Base-by-base conservation (phyloP, 1,139 yeast genomes). In the Saccharomyces uvarum region DNA sequence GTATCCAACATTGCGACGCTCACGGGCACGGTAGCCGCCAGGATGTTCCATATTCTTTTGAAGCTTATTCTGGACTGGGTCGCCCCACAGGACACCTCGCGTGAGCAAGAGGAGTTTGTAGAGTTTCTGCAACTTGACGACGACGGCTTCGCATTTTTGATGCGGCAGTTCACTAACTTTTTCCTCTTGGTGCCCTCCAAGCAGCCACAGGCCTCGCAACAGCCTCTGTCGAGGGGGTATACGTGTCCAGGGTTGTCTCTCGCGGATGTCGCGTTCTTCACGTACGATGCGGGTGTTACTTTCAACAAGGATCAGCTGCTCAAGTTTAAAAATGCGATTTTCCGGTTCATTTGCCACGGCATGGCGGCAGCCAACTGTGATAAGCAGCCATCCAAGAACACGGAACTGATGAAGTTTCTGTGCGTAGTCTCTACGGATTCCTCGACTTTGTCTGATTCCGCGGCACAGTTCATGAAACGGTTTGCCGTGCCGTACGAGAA, bases 401-500 rank as follows among this genome's bases (percentile, higher is more conserved):
- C 19, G 3, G 51, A 51, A n/a, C 62, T 76, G 29, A 65, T 75
- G 0, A 59, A 78, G 3, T 79, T 84, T 1, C 71, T 84, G 2
- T 66, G 87, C n/a, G 73, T 86, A 31, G 95, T 88, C 0, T 75
- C 87, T 1, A 76, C 80, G 14, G 95, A 88, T 63, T 67, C 80
- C 0, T 76, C 80, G 9, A 77, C 86, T 0, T 50, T 68, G 3
- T 62, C 70, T 13, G 69, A 67, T 46, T 53, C 56, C 4, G 71
- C 72, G 1, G 68, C 75, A 1, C 75, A 80, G 4, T 63, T 75
- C 6, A 74, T 84, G 55, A 79, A 81, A 55, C 81, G 82, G 59
- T 64, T 82, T 13, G 61, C 73, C 9, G 68, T 81, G 1, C 81
- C 86, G 53, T 69, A 77, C 52, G 91, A 87, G 62, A 75, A 79